Conservation (phyloP, 257 asterid genomes). For the Haberlea rhodopensis region DNA sequence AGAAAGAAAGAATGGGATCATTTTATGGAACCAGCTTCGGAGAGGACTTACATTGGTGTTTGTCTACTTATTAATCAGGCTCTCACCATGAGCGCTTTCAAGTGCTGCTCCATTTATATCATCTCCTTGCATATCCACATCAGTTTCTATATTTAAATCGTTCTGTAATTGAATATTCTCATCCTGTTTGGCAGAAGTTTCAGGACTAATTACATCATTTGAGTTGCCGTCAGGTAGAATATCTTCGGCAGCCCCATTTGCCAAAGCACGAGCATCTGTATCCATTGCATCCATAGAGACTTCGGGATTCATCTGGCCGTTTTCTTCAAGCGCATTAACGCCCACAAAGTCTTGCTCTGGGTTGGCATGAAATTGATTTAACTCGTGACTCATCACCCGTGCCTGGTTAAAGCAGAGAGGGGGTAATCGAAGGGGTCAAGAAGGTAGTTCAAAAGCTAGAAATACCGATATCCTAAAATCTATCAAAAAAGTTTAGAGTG, state of each 20-base stretch:
- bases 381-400: slow-evolving; percentile 46
- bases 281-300: slow-evolving; percentile 32
- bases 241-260: slow-evolving; percentile 35
- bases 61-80: slow-evolving; percentile 18
- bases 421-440: neutral
- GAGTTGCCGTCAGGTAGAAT: slow-evolving; percentile 28
- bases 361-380: slow-evolving; percentile 36
- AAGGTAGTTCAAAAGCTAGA: neutral
- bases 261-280: slow-evolving; percentile 28
- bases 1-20: neutral
- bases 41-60: neutral
- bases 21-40: neutral
- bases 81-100: slow-evolving; percentile 2
- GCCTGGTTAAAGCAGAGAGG: slow-evolving; percentile 41
- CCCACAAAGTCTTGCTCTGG: slow-evolving; percentile 34
- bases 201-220: slow-evolving; percentile 27
- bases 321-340: slow-evolving; percentile 36
- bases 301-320: slow-evolving; percentile 30
- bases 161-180: slow-evolving; percentile 21
- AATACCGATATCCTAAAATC: neutral
- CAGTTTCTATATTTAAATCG: slow-evolving; percentile 12
- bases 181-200: slow-evolving; percentile 30
- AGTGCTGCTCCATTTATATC: slow-evolving; percentile 1
- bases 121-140: neutral
- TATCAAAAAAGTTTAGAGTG: neutral